Evolutionary conservation across 2,329 filamentous ascomycete species (phyloP).

Genomic region (Pseudogymnoascus sp.): DNA sequence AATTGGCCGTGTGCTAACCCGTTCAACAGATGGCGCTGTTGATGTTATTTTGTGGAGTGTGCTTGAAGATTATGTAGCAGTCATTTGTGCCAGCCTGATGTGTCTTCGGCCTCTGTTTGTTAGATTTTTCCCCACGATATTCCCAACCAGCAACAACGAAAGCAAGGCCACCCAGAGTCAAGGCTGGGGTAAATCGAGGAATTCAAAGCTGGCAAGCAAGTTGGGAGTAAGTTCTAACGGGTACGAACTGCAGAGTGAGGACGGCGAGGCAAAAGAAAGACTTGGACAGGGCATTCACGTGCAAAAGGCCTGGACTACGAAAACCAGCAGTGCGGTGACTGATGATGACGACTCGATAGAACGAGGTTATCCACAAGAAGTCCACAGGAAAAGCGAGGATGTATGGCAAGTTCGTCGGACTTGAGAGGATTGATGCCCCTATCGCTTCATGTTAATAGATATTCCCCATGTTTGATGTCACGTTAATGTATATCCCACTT

Average conservation of each 20-base stretch:
- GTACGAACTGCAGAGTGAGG: neutral
- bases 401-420: neutral
- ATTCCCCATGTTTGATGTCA: neutral
- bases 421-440: neutral
- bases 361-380: neutral
- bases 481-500: neutral
- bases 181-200: neutral
- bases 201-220: neutral
- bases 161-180: neutral
- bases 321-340: neutral
- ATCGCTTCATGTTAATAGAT: neutral
- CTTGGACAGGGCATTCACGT: neutral
- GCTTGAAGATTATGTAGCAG: constrained; percentile 31
- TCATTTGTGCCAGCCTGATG: constrained; percentile 37
- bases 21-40: constrained; percentile 23
- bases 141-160: neutral
- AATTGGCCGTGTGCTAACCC: neutral
- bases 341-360: neutral
- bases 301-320: neutral
- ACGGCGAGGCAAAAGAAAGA: neutral
- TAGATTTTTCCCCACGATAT: neutral
- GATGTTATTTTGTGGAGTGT: constrained; percentile 30
- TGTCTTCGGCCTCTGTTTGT: constrained; percentile 34
- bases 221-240: neutral
- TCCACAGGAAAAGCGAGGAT: neutral